A percentile compares a stretch with the other conserved stretches of the same genome.
phyloP scores from a whole-genome alignment of 441 rosid species.

The Adansonia grandidieri region DNA sequence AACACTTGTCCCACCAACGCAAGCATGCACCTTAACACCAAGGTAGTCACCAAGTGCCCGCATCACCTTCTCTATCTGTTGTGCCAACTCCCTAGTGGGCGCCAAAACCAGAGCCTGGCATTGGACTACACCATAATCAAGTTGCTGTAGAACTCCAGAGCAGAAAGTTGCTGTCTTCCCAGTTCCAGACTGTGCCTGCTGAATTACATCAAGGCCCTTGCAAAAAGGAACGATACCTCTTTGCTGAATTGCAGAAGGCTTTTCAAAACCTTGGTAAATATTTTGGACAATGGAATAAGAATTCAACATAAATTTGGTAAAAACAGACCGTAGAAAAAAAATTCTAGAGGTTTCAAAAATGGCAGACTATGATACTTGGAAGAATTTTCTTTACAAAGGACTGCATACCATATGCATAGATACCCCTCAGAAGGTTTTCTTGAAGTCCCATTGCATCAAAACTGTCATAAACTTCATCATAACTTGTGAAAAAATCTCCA shows the following conservation, averaged over 20 bases:
- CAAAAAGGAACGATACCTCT: slow-evolving; percentile 72
- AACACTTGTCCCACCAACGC: slow-evolving; percentile 72
- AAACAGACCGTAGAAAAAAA: neutral
- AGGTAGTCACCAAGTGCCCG: slow-evolving; percentile 70
- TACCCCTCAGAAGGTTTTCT: slow-evolving; percentile 64
- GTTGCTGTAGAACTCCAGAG: slow-evolving; percentile 69
- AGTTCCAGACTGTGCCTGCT: slow-evolving; percentile 74
- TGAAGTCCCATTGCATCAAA: slow-evolving; percentile 65
- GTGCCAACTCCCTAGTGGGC: slow-evolving; percentile 71
- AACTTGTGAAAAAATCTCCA: slow-evolving; percentile 53
- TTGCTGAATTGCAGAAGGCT: slow-evolving; percentile 75
- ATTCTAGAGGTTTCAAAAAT: neutral
- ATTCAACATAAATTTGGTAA: neutral
- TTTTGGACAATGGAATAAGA: neutral
- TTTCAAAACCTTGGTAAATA: slow-evolving; percentile 62
- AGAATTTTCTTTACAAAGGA: neutral
- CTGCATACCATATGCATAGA: slow-evolving; percentile 60
- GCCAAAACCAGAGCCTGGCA: slow-evolving; percentile 70
- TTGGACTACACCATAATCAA: slow-evolving; percentile 48
- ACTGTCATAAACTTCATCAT: slow-evolving; percentile 59
- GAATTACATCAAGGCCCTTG: slow-evolving; percentile 74
- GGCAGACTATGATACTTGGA: neutral
- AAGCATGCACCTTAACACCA: slow-evolving; percentile 73
- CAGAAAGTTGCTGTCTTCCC: slow-evolving; percentile 74
- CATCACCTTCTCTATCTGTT: slow-evolving; percentile 78